These are phyloP conservation scores for Paracoccidioides brasiliensis DNA, from an alignment of 2,329 filamentous ascomycete genomes.

Conservation along the genomic window DNA sequence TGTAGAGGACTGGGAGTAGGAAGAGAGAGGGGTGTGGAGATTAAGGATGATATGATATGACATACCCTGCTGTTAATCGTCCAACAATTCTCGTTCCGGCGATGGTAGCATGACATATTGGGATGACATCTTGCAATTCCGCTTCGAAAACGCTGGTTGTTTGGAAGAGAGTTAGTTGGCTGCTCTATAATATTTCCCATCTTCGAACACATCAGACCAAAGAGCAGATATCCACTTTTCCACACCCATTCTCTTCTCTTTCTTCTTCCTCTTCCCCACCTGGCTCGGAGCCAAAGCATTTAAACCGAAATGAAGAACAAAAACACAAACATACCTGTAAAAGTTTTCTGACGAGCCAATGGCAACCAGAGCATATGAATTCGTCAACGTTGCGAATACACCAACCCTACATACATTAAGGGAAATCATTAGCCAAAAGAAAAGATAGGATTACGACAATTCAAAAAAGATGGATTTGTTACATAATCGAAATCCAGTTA, in stretches of 20 bases:
- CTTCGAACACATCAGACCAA: not conserved
- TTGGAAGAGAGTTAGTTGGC: constrained; percentile 3
- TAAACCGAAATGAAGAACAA: not conserved
- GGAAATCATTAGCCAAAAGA: not conserved
- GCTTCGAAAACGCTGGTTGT: constrained; percentile 81
- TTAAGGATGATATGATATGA: constrained; percentile 7
- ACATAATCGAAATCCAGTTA: no score
- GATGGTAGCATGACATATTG: constrained; percentile 92
- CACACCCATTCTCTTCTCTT: no score
- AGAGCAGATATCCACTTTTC: not conserved
- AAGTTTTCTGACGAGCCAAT: constrained; percentile 97
- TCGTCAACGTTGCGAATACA: constrained; percentile 92
- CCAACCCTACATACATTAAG: constrained; percentile 59
- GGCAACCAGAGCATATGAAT: constrained; percentile 89
- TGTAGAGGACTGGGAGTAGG: not conserved
- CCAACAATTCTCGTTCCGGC: constrained; percentile 93
- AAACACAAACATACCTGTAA: constrained; percentile 52
- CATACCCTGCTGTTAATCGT: constrained; percentile 79
- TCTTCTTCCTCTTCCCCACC: no score
- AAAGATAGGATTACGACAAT: not conserved
- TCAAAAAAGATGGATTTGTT: no score
- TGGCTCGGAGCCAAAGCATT: not conserved
- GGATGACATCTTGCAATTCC: constrained; percentile 92
- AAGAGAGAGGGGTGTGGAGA: not conserved
- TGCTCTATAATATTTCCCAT: not conserved